Conservation (phyloP, 2,329 filamentous ascomycete species). For the Xylaria multiplex region DNA sequence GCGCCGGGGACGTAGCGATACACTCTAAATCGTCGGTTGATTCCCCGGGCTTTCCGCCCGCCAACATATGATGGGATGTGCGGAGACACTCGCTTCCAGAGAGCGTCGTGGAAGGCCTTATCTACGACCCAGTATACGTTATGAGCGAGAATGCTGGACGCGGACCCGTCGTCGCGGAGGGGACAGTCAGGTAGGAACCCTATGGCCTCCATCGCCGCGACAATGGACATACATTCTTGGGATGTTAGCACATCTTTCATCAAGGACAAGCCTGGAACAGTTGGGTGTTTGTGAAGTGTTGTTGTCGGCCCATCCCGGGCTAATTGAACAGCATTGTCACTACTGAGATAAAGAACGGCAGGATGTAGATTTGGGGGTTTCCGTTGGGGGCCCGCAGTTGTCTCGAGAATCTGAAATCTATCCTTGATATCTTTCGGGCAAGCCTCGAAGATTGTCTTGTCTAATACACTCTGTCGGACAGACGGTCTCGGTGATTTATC, state of each 20-base stretch:
- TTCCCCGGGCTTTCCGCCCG: conserved; percentile 67
- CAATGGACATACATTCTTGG: conserved; percentile 72
- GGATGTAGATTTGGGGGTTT: conserved; percentile 76
- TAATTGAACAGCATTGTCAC: conserved; percentile 66
- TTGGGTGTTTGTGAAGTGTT: conserved; percentile 68
- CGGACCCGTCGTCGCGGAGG: conserved; percentile 52
- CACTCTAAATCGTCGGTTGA: conserved; percentile 76
- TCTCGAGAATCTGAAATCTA: conserved; percentile 68
- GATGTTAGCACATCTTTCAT: conserved; percentile 68
- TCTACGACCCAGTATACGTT: conserved; percentile 40
- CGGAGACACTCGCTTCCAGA: conserved; percentile 34
- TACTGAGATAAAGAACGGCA: conserved; percentile 71
- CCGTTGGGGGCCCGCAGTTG: conserved; percentile 65
- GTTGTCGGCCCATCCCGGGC: conserved; percentile 56
- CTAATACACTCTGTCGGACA: conserved; percentile 67
- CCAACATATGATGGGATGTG: conserved; percentile 56
- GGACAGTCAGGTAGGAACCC: conserved; percentile 75
- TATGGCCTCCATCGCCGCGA: conserved; percentile 72
- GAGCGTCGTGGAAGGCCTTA: conserved; percentile 35
- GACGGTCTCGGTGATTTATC: conserved; percentile 52
- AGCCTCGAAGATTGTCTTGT: conserved; percentile 62
- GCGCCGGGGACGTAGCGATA: conserved; percentile 79
- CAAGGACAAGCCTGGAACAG: conserved; percentile 69
- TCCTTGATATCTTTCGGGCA: conserved; percentile 52
- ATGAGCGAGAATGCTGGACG: conserved; percentile 37